Conservation (phyloP, 2,329 filamentous ascomycete genomes). For the Neurospora crassa region DNA sequence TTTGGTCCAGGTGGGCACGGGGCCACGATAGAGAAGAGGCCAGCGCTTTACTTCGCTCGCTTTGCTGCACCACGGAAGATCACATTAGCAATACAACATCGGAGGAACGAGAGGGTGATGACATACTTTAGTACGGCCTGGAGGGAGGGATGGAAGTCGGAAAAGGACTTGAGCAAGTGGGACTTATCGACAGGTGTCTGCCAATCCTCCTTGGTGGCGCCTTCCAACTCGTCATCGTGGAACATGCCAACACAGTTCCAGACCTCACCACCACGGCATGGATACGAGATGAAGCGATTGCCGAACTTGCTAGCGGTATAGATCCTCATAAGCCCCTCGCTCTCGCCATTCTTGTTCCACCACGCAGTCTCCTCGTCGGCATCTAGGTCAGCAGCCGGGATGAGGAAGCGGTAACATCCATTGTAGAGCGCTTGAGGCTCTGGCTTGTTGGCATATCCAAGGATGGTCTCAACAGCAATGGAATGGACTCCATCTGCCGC, state of each 20-base stretch:
- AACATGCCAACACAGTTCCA: constrained; percentile 27
- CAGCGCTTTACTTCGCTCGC: constrained; percentile 26
- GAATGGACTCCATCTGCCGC: constrained; percentile 36
- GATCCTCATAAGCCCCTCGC: constrained; percentile 18
- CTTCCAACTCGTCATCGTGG: constrained; percentile 16
- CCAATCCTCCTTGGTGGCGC: constrained; percentile 21
- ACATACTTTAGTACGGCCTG: constrained; percentile 21
- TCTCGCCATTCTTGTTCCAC: constrained; percentile 20
- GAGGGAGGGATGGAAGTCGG: constrained; percentile 20
- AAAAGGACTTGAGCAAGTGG: constrained; percentile 20
- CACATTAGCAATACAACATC: neutral
- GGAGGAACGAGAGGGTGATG: neutral
- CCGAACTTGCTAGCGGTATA: constrained; percentile 16
- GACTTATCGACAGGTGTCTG: constrained; percentile 22
- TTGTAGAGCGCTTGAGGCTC: constrained; percentile 21
- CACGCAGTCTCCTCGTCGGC: constrained; percentile 23
- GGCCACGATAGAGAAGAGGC: constrained; percentile 26
- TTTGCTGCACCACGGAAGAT: constrained; percentile 18
- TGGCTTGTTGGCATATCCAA: constrained; percentile 19
- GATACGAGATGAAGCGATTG: constrained; percentile 24
- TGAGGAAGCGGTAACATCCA: constrained; percentile 28
- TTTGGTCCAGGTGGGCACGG: constrained; percentile 24
- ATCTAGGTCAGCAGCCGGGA: constrained; percentile 21
- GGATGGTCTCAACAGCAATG: constrained; percentile 19
- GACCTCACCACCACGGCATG: constrained; percentile 22